Evolutionary conservation across 192 early-diverging fungal species (phyloP).

Genomic region (Coemansia sp.): DNA sequence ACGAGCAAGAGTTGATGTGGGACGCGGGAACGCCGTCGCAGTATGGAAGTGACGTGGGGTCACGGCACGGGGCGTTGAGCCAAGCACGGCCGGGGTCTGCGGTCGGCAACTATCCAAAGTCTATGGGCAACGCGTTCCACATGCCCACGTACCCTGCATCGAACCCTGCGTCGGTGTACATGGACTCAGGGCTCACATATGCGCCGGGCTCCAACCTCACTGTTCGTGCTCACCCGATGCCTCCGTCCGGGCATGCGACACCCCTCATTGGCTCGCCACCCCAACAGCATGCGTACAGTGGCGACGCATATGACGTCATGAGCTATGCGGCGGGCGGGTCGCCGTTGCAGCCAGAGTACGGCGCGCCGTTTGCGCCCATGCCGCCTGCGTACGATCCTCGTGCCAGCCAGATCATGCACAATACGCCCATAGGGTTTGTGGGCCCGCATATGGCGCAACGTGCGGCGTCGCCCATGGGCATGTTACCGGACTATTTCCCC

Average conservation of each 20-base stretch:
- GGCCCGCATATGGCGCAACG: constrained; percentile 16
- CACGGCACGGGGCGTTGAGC: constrained; percentile 34
- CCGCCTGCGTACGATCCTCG: constrained; percentile 52
- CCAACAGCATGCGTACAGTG: constrained; percentile 32
- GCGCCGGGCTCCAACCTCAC: constrained; percentile 42
- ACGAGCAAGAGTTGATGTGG: constrained; percentile 73
- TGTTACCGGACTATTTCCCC: constrained; percentile 40
- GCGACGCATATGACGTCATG: constrained; percentile 44
- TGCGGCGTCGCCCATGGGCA: constrained; percentile 28
- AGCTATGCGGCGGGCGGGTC: constrained; percentile 33
- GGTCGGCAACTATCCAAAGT: constrained; percentile 44
- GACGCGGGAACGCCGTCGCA: constrained; percentile 56
- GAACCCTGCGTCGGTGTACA: constrained; percentile 45
- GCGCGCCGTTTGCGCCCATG: constrained; percentile 13
- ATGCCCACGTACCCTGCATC: constrained; percentile 25
- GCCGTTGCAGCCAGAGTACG: constrained; percentile 29
- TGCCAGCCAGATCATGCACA: constrained; percentile 29
- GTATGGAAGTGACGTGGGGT: constrained; percentile 40
- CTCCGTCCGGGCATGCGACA: constrained; percentile 27
- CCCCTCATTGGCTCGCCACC: constrained; percentile 28
- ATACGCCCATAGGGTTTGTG: not conserved
- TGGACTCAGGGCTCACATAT: constrained; percentile 44
- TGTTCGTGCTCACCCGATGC: constrained; percentile 17
- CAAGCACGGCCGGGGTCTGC: constrained; percentile 43
- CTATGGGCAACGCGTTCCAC: constrained; percentile 36